These are phyloP conservation scores for Trifolium dubium DNA, from an alignment of 306 rosid genomes.

Conservation along the genomic window DNA sequence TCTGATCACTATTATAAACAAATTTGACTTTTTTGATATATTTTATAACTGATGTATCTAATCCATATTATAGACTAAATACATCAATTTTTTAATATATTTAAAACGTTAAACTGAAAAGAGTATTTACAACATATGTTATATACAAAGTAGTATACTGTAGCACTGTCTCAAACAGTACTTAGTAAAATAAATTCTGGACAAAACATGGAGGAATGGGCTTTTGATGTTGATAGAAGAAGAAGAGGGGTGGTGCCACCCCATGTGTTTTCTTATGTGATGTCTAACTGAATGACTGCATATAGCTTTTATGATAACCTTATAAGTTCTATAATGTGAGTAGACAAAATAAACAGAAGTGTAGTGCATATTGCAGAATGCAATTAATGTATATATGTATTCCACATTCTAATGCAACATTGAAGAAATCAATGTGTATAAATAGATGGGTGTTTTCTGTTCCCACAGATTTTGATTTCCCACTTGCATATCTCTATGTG, in stretches of 20 bases:
- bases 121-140: too few species aligned
- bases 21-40: too few species aligned
- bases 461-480: constrained; percentile 39
- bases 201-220: constrained; percentile 67
- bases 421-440: constrained; percentile 31
- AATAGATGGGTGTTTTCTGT: constrained; percentile 25
- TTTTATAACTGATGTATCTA: too few species aligned
- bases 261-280: constrained; percentile 59
- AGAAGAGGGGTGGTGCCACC: constrained; percentile 53
- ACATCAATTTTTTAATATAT: too few species aligned
- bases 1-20: too few species aligned
- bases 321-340: constrained; percentile 42
- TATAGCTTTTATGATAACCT: constrained; percentile 56
- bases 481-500: constrained; percentile 36
- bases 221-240: constrained; percentile 35
- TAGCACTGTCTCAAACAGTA: not conserved
- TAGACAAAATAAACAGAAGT: constrained; percentile 47
- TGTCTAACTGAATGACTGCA: constrained; percentile 55
- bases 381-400: constrained; percentile 40
- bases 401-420: constrained; percentile 39
- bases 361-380: constrained; percentile 52
- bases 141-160: not conserved
- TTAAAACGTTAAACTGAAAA: too few species aligned
- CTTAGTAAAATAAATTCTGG: constrained; percentile 12
- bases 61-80: too few species aligned